Base-by-base conservation (phyloP, 306 rosid genomes). In the Castanea sativa region DNA sequence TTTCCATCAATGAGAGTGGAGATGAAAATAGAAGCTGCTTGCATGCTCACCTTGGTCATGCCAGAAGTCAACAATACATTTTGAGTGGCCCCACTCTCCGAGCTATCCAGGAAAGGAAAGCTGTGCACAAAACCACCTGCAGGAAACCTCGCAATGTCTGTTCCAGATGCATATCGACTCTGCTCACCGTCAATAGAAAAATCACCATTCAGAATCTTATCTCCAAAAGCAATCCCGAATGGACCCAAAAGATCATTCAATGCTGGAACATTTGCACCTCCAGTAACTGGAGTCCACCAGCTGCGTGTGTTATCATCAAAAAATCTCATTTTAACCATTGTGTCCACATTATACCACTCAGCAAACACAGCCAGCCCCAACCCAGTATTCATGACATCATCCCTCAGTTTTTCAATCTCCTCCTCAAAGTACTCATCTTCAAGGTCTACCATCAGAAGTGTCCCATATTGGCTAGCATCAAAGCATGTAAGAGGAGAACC, bases 201-300 rank as follows among this genome's bases (percentile, higher is more conserved):
- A 78, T 92, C 98, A 58, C 98, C 99, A 63, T 88, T 95, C 83
- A 92, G 84, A 83, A 95, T 95, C 86, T 92, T 95, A 78, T 95
- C 93, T 64, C 98, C 98, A 79, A 95, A 95, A 78, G 99, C 98
- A 86, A 95, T 92, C 77, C 97, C 96, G 83, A 95, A 92, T 55
- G 99, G 96, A 75, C 93, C 98, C 89, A 95, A 90, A 69, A 92
- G 93, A 80, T 93, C 92, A 83, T 95, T 95, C 60, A 91, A 86
- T 25, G 99, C 97, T 55, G 98, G 98, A 88, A 91, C 70, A 89
- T 95, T 95, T 79, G 98, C 90, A 16, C 98, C 99, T 79, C 98
- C 99, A 32, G 99, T 95, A 64, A 90, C 96, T 14, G 99, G 97
- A 79, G 97, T 95, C 99, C 99, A 95, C 99, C 99, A 95, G 82